Percentiles rank a stretch among this genome's conserved stretches.
Evolutionary conservation across 1,139 yeast species (phyloP).

Genomic region (Candida pseudoviswanathii): DNA sequence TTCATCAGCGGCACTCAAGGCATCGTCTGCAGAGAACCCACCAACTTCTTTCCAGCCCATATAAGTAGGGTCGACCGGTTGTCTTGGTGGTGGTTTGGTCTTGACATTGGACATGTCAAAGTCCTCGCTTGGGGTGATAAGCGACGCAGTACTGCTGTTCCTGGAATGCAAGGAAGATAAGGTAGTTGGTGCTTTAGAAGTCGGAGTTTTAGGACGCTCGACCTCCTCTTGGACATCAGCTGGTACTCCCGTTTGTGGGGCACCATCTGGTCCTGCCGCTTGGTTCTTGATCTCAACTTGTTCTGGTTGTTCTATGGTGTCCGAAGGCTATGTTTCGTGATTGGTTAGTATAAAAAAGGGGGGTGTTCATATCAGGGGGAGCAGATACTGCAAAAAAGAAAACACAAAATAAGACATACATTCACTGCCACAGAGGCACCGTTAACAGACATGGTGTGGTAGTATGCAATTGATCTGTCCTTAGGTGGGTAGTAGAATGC

Average conservation of each 20-base stretch:
- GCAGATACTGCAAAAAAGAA: background rate
- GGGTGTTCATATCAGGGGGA: too few relatives aligned
- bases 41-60: conserved; percentile 96
- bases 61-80: conserved; percentile 62
- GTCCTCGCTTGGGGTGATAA: conserved; percentile 32
- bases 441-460: background rate
- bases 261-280: conserved; percentile 10
- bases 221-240: too few relatives aligned
- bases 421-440: background rate
- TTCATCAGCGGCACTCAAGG: conserved; percentile 68
- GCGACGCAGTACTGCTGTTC: conserved; percentile 3
- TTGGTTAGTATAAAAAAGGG: background rate
- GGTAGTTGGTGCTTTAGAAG: background rate
- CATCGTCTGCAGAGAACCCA: conserved; percentile 74
- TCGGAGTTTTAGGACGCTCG: background rate
- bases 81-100: conserved; percentile 51
- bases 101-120: conserved; percentile 36
- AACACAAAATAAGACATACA: background rate
- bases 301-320: conserved; percentile 13
- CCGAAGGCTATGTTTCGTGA: conserved; percentile 13
- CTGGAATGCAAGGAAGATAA: conserved; percentile 5
- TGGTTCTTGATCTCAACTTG: conserved; percentile 15
- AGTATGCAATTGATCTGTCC: too few relatives aligned
- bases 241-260: background rate
- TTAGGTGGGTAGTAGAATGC: too few relatives aligned